Evolutionary conservation across 2,329 filamentous ascomycete genomes (phyloP), one percentile per base, ranked within the genome.

Genomic region (Aspergillus pseudoviridinutans): DNA sequence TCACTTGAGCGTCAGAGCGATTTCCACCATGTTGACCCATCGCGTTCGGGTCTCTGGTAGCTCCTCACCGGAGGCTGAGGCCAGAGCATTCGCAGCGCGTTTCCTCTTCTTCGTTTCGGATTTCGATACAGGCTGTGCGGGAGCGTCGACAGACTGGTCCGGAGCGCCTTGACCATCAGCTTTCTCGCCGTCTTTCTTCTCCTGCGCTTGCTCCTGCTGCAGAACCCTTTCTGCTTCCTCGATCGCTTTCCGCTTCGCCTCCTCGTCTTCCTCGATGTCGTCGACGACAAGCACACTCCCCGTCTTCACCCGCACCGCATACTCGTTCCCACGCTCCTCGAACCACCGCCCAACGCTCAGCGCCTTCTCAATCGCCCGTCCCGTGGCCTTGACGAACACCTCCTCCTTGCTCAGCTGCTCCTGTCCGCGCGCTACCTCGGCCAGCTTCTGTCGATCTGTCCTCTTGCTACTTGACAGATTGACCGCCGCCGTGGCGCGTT

Each of bases 221-320:
- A 62, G 55, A 60, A 51, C 50, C 61, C 61, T 68, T 64, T 62
- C 62, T 35, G 64, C 53, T 54, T 71, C 62, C 55, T 63, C 64
- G 50, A 67, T 35, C 46, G 59, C 57, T 46, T 62, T 64, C 56
- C 66, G 55, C 58, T 71, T 68, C 46, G 61, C 62, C 51, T 68
- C 67, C 50, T 71, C 71, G 50, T 74, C 70, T 53, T 76, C 74
- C 29, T 80, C 76, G 54, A 87, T 78, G 76, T 87, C 84, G 75
- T 87, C 85, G 55, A 87, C 79, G 49, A 83, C 82, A 55, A 78
- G 71, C 50, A 84, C 80, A 68, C 74, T 84, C 27, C 83, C 84
- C 60, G 83, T 84, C 66, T 77, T 78, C 42, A 87, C 71, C 50
- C 71, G 73, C 3, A 86, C 82, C 6, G 64, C 67, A 67, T 79